phyloP scores from a whole-genome alignment of 169 alveolate genomes.

The Plasmodium gallinaceum region DNA sequence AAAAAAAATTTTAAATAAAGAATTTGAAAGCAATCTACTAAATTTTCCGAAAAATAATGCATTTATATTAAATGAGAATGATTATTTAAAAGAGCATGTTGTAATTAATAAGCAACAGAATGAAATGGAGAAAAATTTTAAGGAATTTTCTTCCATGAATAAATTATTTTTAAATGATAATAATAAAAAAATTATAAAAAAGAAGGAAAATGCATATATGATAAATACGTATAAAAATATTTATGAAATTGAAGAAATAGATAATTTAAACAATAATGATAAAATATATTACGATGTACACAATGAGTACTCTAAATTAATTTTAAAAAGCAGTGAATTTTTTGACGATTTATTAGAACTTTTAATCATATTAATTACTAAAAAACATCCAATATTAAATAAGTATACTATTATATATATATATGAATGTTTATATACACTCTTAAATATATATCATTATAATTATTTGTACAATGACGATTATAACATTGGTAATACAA shows the following conservation, averaged over 20 bases:
- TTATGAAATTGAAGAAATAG: background rate
- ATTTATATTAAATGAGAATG: too few relatives aligned
- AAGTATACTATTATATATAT: conserved; percentile 69
- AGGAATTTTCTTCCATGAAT: background rate
- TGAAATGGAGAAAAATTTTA: background rate
- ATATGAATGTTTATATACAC: conserved; percentile 72
- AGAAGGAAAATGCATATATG: too few relatives aligned
- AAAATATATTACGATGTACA: conserved; percentile 56
- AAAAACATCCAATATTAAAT: conserved; percentile 70
- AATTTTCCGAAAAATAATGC: conserved; percentile 8
- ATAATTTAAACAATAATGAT: background rate
- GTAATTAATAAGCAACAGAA: too few relatives aligned
- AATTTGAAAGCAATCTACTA: conserved; percentile 34
- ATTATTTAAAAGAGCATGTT: too few relatives aligned
- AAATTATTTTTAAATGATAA: background rate
- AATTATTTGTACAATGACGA: conserved; percentile 10
- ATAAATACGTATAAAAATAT: background rate
- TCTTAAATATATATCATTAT: conserved; percentile 66
- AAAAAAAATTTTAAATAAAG: conserved; percentile 40
- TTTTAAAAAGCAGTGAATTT: conserved; percentile 46
- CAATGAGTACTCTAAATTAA: conserved; percentile 54
- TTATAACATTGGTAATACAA: conserved; percentile 6
- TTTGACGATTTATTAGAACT: conserved; percentile 53
- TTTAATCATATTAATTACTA: conserved; percentile 55
- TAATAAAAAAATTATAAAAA: too few relatives aligned